Base-by-base conservation (phyloP, 768 basidiomycete genomes). In the Boletus edulis region DNA sequence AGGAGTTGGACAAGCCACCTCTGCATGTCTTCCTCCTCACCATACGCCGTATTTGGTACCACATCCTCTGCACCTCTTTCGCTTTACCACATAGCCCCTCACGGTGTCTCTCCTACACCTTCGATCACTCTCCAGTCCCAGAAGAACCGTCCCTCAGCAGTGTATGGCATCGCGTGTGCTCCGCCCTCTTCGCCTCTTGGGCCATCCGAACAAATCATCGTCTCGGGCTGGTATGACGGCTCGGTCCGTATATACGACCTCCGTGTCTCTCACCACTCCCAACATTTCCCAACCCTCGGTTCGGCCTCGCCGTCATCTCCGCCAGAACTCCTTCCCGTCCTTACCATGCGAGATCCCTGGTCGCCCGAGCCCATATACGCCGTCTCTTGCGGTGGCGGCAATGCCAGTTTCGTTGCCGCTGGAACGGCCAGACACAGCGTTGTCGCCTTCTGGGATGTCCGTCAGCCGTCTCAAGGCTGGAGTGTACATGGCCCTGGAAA, bases 171-270 rank as follows among this genome's bases (percentile, higher is more conserved):
- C 66, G 73, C 82, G 9, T 75, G 73, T 24, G 81, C 82, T 8
- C 85, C 88, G 1, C 75, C 77, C 0, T 76, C 81, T 27, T 84
- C 85, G 20, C 81, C 85, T 1, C 84, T 86, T 79, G 89, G 90
- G 4, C 71, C 80, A 2, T 87, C 88, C 4, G 82, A 87, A 17
- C 78, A 89, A 62, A 79, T 90, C 18, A 52, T 94, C 22, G 77
- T 90, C 37, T 86, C 88, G 1, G 91, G 89, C 2, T 92, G 91
- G 89, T 93, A 83, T 68, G 89, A 94, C 65, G 86, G 91, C 12
- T 67, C 77, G 46, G 86, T 90, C 34, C 78, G 81, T 37, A 78
- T 89, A 48, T 85, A 91, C 69, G 91, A 93, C 68, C 78, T 93
- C 39, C 88, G 91, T 24, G 75, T 81, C 17, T 18, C 65, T 10